Percentiles rank a stretch among this genome's conserved stretches.
Evolutionary conservation across 169 alveolate genomes (phyloP).

Genomic region (Eimeria sp.): DNA sequence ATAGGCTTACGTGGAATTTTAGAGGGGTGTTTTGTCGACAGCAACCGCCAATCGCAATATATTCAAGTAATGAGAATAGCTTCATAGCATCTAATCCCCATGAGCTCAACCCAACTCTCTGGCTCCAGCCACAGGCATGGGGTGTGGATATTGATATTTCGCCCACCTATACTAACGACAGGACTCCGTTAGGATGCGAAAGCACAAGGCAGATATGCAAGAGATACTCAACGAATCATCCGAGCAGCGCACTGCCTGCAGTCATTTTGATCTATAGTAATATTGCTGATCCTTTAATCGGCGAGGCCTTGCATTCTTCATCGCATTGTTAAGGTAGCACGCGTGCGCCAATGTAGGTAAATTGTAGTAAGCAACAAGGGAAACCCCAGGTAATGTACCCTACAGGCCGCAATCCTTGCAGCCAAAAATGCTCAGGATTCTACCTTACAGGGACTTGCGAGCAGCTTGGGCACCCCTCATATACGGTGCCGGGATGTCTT

Average conservation of each 20-base stretch:
- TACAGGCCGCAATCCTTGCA: not conserved
- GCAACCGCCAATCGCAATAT: not conserved
- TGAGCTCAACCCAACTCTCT: not conserved
- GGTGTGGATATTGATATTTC: no score
- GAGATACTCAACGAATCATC: not conserved
- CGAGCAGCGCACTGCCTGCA: not conserved
- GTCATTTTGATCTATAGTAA: not conserved
- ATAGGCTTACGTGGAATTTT: not conserved
- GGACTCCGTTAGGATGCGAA: not conserved
- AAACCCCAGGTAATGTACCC: not conserved
- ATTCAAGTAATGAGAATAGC: not conserved
- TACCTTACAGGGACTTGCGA: not conserved
- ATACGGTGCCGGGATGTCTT: not conserved
- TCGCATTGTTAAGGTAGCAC: not conserved
- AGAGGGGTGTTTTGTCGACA: not conserved
- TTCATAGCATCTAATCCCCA: no score
- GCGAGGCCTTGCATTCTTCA: not conserved
- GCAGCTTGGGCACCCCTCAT: not conserved
- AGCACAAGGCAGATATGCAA: not conserved
- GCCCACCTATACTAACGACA: not conserved
- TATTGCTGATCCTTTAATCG: no score
- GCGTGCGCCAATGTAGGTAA: not conserved
- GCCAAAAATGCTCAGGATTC: not conserved
- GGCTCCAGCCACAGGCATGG: not conserved
- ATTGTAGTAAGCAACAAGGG: not conserved